A percentile compares a stretch with the other conserved stretches of the same genome.
Conservation (phyloP, 2,329 filamentous ascomycete genomes). For the Fusarium sambucinum region DNA sequence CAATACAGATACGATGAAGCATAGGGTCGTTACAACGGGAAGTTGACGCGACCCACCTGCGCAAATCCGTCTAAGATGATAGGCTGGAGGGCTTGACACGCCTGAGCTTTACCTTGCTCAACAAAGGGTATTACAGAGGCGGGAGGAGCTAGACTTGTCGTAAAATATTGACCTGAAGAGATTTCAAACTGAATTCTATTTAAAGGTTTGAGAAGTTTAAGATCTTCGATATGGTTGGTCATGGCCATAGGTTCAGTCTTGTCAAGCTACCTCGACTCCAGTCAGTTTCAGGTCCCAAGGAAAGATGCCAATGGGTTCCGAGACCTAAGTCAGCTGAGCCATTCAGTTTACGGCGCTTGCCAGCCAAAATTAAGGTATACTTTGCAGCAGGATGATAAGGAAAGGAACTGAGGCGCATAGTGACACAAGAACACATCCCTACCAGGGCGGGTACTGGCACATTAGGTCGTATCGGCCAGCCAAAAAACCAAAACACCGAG, state of each 20-base stretch:
- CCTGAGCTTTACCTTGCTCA: neutral
- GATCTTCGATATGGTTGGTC: fast-evolving
- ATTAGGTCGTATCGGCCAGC: fast-evolving
- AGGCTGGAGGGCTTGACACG: neutral
- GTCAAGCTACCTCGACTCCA: neutral
- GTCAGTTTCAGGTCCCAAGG: neutral
- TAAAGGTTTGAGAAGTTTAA: neutral
- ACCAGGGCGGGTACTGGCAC: too few species aligned
- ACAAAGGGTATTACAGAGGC: neutral
- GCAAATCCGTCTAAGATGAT: constrained; percentile 22
- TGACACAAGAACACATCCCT: neutral
- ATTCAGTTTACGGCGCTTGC: too few species aligned
- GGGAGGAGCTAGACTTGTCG: neutral
- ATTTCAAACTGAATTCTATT: too few species aligned
- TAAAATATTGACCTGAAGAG: fast-evolving
- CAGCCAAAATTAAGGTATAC: neutral
- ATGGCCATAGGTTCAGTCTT: neutral
- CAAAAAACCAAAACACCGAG: neutral
- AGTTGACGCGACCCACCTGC: neutral
- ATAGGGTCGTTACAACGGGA: neutral
- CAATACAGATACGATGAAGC: neutral
- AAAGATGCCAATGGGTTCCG: neutral
- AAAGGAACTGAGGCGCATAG: neutral
- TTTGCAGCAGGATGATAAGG: neutral
- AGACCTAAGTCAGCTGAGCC: too few species aligned